A percentile compares a stretch with the other conserved stretches of the same genome.
phyloP scores from a whole-genome alignment of 2,329 filamentous ascomycete species.

The Bipolaris victoriae region DNA sequence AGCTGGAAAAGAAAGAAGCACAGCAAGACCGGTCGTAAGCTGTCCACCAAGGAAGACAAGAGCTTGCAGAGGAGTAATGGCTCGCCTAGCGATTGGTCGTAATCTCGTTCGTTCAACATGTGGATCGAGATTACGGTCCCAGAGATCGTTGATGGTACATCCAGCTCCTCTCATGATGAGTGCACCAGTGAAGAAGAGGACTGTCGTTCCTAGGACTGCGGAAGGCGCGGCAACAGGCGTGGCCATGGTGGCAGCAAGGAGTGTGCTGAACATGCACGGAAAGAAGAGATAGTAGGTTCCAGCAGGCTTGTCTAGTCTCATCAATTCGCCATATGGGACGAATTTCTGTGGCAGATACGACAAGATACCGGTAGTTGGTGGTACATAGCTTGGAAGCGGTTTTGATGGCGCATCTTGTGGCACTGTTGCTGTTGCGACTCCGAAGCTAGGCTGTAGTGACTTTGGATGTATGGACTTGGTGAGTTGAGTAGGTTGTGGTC shows the following conservation, averaged over 20 bases:
- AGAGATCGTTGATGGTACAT: constrained; percentile 88
- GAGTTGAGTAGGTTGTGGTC: constrained; percentile 20
- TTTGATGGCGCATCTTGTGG: constrained; percentile 19
- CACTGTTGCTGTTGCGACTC: constrained; percentile 23
- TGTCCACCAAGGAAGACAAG: constrained; percentile 77
- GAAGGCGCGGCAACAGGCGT: constrained; percentile 65
- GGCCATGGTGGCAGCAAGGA: constrained; percentile 76
- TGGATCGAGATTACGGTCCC: constrained; percentile 86
- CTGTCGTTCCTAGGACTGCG: constrained; percentile 67
- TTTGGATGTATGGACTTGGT: not conserved
- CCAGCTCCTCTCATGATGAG: constrained; percentile 87
- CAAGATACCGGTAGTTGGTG: constrained; percentile 74
- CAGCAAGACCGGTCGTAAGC: constrained; percentile 72
- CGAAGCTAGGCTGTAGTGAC: constrained; percentile 7
- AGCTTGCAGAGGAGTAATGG: constrained; percentile 73
- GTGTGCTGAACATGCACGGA: constrained; percentile 82
- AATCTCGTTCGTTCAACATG: constrained; percentile 77
- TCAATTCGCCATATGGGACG: constrained; percentile 82
- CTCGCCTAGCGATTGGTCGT: constrained; percentile 80
- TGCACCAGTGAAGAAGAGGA: constrained; percentile 76
- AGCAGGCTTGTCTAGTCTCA: constrained; percentile 79
- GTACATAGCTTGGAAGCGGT: constrained; percentile 58
- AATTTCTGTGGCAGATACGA: constrained; percentile 71
- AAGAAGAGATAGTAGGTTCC: constrained; percentile 87
- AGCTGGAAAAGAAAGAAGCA: constrained; percentile 77